Base-by-base conservation (phyloP, 2,329 filamentous ascomycete genomes). In the Aphanocladium album region DNA sequence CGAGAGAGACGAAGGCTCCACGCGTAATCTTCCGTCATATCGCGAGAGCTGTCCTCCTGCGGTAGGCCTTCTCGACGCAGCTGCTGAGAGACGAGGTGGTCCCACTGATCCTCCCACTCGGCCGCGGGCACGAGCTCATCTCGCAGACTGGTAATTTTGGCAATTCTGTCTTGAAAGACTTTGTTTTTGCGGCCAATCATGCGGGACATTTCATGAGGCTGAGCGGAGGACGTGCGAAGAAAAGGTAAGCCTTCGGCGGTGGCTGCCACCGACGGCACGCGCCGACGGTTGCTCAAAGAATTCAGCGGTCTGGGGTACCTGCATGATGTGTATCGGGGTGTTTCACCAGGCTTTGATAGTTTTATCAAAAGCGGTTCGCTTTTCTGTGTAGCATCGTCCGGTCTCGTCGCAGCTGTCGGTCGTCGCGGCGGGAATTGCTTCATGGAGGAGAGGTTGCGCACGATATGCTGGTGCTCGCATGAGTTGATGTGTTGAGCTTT, bases 181-280 rank as follows among this genome's bases (percentile, higher is more conserved):
- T 69, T 62, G 19, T 81, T 71, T 66, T 83, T 84, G 54, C 82
- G 75, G 11, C 78, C 75, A 2, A 93, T 67, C 17, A 87, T 78
- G 9, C 81, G 74, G n/a, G 79, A 82, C 21, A 93, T 72, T n/a
- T 73, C 72, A 0, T 70, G 69, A 2, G 87, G 81, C 70, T 92
- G 87, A 5, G 86, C 86, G 70, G 89, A 89, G 63, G 76, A 80
- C 49, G 88, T 73, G 39, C 89, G 84, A 30, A 93, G 71, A 67
- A 92, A 88, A 0, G 88, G 83, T 25, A 86, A 72, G 27, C 79
- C 79, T 45, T 79, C 77, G 2, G 85, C 79, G 4, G 82, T 79
- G 35, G 81, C 75, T 41, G 69, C 70, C 1, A 91, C 69, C 1
- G 75, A 74, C 1, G 89, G 89, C 2, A 90, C 77, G 50, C 81